phyloP scores from a whole-genome alignment of 108 stramenopile species.

The Pseudonitzschia multiseries region DNA sequence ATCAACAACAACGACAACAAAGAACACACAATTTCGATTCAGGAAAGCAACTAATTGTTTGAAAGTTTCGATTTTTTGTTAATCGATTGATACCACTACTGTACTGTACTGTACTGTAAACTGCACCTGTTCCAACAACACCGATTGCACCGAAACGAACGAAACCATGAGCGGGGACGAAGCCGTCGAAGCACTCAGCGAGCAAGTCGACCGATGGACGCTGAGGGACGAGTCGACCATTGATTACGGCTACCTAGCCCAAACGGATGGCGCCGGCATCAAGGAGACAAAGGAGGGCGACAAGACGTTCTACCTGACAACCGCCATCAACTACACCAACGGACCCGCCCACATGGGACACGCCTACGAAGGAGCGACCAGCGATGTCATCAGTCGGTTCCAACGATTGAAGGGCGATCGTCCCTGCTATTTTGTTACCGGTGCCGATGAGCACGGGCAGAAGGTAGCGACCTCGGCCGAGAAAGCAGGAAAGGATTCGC shows the following conservation, averaged over 20 bases:
- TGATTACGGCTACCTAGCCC: constrained; percentile 61
- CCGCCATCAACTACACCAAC: constrained; percentile 99
- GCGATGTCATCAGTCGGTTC: constrained; percentile 93
- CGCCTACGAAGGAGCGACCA: constrained; percentile 94
- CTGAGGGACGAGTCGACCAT: constrained; percentile 64
- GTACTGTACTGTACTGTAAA: too few relatives aligned
- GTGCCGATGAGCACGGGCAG: constrained; percentile 98
- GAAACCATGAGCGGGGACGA: constrained; percentile 7
- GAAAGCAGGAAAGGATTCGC: constrained; percentile 73
- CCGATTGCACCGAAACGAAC: too few relatives aligned
- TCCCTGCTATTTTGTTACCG: constrained; percentile 89
- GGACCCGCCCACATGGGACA: constrained; percentile 99
- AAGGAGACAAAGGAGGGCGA: constrained; percentile 13
- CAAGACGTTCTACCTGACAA: constrained; percentile 88
- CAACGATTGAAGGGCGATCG: constrained; percentile 63
- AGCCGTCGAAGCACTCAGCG: background rate
- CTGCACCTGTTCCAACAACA: too few relatives aligned
- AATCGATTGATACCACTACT: too few relatives aligned
- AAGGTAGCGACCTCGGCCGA: constrained; percentile 97
- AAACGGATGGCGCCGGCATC: constrained; percentile 33
- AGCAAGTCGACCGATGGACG: constrained; percentile 66
- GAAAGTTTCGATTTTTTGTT: too few relatives aligned
- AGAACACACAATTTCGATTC: background rate
- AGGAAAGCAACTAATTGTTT: background rate
- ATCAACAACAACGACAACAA: background rate